These are phyloP conservation scores for Cryptococcus sp. DNA, from an alignment of 1,284 basidiomycete species.

Conservation along the genomic window DNA sequence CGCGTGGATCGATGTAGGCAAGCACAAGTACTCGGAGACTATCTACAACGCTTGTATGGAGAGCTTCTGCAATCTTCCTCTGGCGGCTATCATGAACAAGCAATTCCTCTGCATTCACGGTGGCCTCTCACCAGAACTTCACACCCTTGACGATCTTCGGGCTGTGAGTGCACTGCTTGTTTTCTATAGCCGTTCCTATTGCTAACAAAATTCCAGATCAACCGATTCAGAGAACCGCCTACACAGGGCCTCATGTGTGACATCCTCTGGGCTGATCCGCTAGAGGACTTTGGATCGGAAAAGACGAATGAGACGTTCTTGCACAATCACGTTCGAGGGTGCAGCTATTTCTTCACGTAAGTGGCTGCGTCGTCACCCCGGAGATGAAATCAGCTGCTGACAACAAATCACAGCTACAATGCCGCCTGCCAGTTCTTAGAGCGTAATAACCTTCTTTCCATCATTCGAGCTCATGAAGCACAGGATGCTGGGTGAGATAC, in stretches of 20 bases:
- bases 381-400: neutral
- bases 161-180: conserved; percentile 57
- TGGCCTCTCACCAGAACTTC: conserved; percentile 84
- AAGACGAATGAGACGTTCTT: conserved; percentile 80
- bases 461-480: conserved; percentile 92
- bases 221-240: conserved; percentile 92
- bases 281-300: conserved; percentile 91
- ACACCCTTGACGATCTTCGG: conserved; percentile 86
- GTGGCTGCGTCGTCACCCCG: conserved; percentile 38
- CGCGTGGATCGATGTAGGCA: conserved; percentile 59
- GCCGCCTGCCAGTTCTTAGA: conserved; percentile 93
- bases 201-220: conserved; percentile 63
- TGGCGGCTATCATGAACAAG: conserved; percentile 95
- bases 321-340: conserved; percentile 93
- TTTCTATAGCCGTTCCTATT: neutral
- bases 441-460: conserved; percentile 88
- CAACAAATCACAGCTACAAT: conserved; percentile 65
- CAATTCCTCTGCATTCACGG: conserved; percentile 96
- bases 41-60: conserved; percentile 92
- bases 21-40: conserved; percentile 89
- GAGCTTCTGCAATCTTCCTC: conserved; percentile 85
- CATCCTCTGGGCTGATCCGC: conserved; percentile 90
- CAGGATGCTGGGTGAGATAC: conserved; percentile 83
- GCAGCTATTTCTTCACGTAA: conserved; percentile 93
- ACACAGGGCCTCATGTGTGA: conserved; percentile 95